Evolutionary conservation across 306 rosid species (phyloP), one percentile per base, ranked within the genome.

Genomic region (Chamaecrista fasciculata): DNA sequence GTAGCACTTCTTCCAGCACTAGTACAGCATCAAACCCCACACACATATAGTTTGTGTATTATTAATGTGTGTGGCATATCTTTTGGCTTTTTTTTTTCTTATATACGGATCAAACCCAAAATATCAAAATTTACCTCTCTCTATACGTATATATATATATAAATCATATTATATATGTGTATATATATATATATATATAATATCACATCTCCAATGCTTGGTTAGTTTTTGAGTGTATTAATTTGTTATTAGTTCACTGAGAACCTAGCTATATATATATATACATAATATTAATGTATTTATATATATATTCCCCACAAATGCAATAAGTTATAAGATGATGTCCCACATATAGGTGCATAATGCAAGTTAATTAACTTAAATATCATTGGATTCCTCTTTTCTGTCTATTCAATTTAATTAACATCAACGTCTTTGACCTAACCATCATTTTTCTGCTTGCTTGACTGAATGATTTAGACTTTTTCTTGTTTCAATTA

Each of bases 381-480:
- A 23, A 42, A 62, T 33, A 34, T 58, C 76, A 79, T 81, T 10
- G 88, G 88, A 84, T 80, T 71, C 83, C 76, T 26, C 74, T 43
- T 33, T 33, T 36, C 16, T 24, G 73, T 74, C 79, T 62, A 70
- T 49, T 77, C 50, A 56, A 62, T 66, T 72, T 49, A 40, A 40
- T 75, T 43, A 58, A 58, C 44, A 66, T 78, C 34, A 15, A 59
- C 63, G 59, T 68, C 71, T 83, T 76, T 83, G 87, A 83, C 76
- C 67, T 71, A 34, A 76, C 52, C 49, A 62, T 48, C 40, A 65
- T 50, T 51, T 48, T 59, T 51, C 40, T 59, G 39, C 63, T 62
- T 60, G 66, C 42, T 82, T 82, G 65, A 71, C 70, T 60, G 53
- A 71, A 62, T 76, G 21, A 75, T 34, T 51, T 37, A 42, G 60